Percentiles rank a stretch among this genome's conserved stretches.
Conservation (phyloP, 352 stramenopile genomes). For the Pythium rhizo-oryzae region DNA sequence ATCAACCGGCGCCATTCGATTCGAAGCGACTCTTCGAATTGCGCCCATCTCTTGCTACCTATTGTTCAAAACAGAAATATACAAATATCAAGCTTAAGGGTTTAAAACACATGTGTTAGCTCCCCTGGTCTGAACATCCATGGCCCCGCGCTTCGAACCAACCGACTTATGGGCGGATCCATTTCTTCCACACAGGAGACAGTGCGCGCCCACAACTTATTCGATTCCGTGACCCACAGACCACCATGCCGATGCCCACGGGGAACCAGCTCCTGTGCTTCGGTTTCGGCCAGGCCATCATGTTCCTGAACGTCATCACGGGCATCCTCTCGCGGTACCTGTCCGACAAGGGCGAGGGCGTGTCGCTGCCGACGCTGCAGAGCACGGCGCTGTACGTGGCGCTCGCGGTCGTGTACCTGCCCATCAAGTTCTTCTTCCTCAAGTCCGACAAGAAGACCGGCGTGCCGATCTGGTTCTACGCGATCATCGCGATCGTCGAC, state of each 20-base stretch:
- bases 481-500: conserved; percentile 55
- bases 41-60: neutral
- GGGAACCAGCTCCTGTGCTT: conserved; percentile 54
- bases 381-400: conserved; percentile 59
- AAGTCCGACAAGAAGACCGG: conserved; percentile 30
- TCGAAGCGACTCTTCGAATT: neutral
- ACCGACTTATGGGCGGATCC: conserved; percentile 5
- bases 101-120: conserved; percentile 8
- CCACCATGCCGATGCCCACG: conserved; percentile 9
- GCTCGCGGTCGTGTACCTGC: conserved; percentile 51
- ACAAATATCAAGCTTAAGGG: neutral
- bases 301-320: conserved; percentile 60
- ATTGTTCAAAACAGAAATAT: neutral
- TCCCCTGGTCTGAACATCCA: conserved; percentile 1
- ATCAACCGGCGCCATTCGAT: neutral
- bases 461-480: conserved; percentile 64
- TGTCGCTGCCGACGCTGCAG: conserved; percentile 61
- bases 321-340: conserved; percentile 68
- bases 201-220: neutral
- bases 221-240: neutral
- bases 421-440: conserved; percentile 43
- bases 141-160: neutral
- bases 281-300: conserved; percentile 71
- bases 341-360: conserved; percentile 37
- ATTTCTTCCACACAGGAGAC: neutral